A percentile compares a stretch with the other conserved stretches of the same genome.
phyloP scores from a whole-genome alignment of 2,329 filamentous ascomycete species.

The Aspergillus aculeatinus region DNA sequence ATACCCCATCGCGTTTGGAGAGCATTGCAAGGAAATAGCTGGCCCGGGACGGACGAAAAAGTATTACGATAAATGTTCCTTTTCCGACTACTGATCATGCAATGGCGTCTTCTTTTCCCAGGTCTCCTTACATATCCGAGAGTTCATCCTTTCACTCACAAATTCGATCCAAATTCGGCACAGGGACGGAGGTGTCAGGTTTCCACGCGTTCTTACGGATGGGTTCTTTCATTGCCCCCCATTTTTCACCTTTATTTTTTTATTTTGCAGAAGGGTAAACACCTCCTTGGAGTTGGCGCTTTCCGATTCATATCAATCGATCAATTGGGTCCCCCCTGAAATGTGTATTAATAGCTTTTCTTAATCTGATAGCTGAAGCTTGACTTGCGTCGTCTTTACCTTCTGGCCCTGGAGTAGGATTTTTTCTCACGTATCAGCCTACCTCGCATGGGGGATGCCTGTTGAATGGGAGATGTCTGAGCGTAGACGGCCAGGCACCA shows the following conservation, averaged over 20 bases:
- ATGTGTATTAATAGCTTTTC: slow-evolving; percentile 5
- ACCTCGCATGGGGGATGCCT: too few relatives aligned
- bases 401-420: not conserved
- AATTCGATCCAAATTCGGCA: not conserved
- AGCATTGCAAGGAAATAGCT: not conserved
- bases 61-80: not conserved
- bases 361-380: not conserved
- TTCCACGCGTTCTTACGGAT: slow-evolving; percentile 11
- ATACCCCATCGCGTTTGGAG: not conserved
- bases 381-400: not conserved
- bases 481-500: too few relatives aligned
- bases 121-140: not conserved
- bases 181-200: slow-evolving; percentile 7
- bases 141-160: not conserved
- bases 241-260: not conserved
- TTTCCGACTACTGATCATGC: not conserved
- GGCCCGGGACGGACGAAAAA: not conserved
- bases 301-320: not conserved
- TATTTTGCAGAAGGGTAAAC: not conserved
- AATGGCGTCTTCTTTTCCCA: not conserved
- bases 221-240: not conserved
- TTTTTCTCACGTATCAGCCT: too few relatives aligned
- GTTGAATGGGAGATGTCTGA: too few relatives aligned
- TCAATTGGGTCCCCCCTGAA: not conserved
- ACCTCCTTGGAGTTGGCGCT: not conserved